Conservation (phyloP, 257 asterid genomes). For the Solanum rostratum region DNA sequence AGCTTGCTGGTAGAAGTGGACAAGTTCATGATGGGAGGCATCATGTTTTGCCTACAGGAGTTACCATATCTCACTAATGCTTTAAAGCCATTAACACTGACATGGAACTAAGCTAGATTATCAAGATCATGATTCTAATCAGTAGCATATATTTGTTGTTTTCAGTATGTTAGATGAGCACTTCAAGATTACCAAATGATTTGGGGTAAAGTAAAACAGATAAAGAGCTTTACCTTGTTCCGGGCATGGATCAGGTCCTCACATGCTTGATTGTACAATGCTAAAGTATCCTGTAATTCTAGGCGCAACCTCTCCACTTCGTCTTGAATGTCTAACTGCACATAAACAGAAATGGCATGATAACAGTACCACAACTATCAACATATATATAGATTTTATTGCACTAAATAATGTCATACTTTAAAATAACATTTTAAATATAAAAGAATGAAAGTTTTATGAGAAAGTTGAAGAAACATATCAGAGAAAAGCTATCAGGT, state of each 20-base stretch:
- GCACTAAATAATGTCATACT: neutral
- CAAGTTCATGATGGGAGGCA: neutral
- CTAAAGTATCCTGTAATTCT: constrained; percentile 46
- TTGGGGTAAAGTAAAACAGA: neutral
- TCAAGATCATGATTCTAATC: neutral
- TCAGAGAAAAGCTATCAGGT: constrained; percentile 4
- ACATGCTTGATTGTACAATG: constrained; percentile 64
- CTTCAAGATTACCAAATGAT: neutral
- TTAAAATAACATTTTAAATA: neutral
- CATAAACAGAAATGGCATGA: neutral
- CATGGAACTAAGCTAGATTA: neutral
- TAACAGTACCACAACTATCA: constrained; percentile 3
- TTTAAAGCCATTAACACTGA: neutral
- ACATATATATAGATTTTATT: neutral
- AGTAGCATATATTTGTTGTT: neutral
- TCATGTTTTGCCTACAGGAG: neutral
- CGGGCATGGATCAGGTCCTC: constrained; percentile 52
- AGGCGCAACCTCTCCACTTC: constrained; percentile 53
- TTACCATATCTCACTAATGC: neutral
- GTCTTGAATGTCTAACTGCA: constrained; percentile 38
- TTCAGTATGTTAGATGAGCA: neutral
- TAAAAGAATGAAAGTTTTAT: neutral
- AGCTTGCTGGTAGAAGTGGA: neutral
- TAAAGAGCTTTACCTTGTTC: constrained; percentile 39
- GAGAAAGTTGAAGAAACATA: neutral